Conservation (phyloP, 2,329 filamentous ascomycete genomes). For the Sclerotinia nivalis region DNA sequence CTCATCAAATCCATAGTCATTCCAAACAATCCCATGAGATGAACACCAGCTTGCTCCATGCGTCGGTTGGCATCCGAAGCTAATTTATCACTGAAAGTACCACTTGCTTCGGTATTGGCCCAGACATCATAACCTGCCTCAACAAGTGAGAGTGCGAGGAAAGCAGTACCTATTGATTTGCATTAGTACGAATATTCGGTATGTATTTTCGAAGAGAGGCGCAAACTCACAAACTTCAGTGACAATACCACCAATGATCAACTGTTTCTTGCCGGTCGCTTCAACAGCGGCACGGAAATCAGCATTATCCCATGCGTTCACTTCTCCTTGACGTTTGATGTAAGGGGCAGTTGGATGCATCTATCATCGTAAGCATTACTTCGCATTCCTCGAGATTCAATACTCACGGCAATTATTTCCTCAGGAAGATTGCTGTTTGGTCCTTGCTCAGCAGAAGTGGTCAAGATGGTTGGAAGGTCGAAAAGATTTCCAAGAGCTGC, state of each 20-base stretch:
- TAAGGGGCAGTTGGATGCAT: conserved; percentile 67
- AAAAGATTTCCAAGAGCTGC: conserved; percentile 66
- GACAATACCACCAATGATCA: conserved; percentile 71
- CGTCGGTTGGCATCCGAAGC: conserved; percentile 65
- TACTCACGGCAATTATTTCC: conserved; percentile 57
- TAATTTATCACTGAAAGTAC: conserved; percentile 62
- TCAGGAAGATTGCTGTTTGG: conserved; percentile 71
- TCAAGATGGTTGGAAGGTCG: conserved; percentile 67
- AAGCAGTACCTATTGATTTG: conserved; percentile 57
- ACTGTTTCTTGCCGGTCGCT: conserved; percentile 65
- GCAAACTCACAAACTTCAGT: conserved; percentile 67
- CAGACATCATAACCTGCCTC: conserved; percentile 72
- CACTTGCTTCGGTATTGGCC: conserved; percentile 70
- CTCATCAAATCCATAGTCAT: conserved; percentile 39
- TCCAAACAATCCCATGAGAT: conserved; percentile 43
- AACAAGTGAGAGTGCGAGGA: conserved; percentile 70
- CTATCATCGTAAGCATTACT: conserved; percentile 17
- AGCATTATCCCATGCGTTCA: conserved; percentile 75
- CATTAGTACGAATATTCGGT: background rate
- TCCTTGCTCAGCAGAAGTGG: conserved; percentile 64
- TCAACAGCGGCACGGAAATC: conserved; percentile 66
- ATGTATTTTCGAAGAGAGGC: background rate
- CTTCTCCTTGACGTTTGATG: conserved; percentile 68
- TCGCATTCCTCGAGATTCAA: background rate
- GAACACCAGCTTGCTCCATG: conserved; percentile 67